Evolutionary conservation across 106 monocot species (phyloP).

Genomic region (Allium sativum): DNA sequence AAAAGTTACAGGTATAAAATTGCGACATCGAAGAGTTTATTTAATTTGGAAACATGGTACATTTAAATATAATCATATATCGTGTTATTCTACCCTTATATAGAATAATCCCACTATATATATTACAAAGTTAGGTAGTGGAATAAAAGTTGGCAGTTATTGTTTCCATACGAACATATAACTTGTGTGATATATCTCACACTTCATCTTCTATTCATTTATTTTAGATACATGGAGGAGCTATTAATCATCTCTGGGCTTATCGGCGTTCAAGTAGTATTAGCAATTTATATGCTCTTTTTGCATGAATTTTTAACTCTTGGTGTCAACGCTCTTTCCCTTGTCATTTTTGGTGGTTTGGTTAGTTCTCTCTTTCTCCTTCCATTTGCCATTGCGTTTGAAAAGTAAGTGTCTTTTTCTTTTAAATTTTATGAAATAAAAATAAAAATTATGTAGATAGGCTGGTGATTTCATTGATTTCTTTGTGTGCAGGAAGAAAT

Average conservation of each 20-base stretch:
- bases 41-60: no score
- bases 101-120: no score
- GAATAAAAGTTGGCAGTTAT: no score
- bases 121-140: no score
- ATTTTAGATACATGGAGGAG: conserved; percentile 11
- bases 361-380: conserved; percentile 27
- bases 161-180: no score
- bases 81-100: no score
- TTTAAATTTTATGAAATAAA: not conserved
- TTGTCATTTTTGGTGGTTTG: conserved; percentile 19
- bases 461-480: not conserved
- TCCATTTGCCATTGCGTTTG: conserved; percentile 36
- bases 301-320: conserved; percentile 16
- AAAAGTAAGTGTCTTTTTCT: conserved; percentile 18
- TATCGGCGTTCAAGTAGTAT: conserved; percentile 21
- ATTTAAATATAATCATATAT: no score
- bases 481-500: conserved; percentile 41
- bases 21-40: no score
- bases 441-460: not conserved
- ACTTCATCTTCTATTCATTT: not conserved
- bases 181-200: not conserved
- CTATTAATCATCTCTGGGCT: conserved; percentile 23
- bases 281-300: conserved; percentile 21
- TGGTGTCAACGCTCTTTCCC: conserved; percentile 28
- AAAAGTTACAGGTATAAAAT: no score